Evolutionary conservation across 208 protist genomes (phyloP).

Genomic region (Porcisia hertigi): DNA sequence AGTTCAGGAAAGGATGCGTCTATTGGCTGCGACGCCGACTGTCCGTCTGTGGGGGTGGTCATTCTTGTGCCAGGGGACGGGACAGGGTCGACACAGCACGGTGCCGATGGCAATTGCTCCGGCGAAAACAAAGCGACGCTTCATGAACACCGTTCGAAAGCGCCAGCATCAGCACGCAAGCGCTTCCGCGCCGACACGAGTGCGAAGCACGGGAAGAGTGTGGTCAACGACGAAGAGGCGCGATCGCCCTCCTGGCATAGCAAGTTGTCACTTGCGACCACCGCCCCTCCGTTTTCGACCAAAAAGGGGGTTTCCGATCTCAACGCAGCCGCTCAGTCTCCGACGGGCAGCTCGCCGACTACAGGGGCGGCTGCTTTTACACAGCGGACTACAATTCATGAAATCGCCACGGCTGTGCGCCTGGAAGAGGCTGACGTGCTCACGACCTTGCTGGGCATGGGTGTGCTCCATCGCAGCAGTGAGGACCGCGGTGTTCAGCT

Average conservation of each 20-base stretch:
- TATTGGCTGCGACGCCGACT: not conserved
- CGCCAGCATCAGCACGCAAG: not conserved
- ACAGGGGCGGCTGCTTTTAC: not conserved
- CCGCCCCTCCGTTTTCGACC: not conserved
- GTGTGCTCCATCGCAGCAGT: constrained; percentile 76
- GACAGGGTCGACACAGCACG: not conserved
- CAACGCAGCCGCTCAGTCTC: constrained; percentile 3
- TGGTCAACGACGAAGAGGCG: not conserved
- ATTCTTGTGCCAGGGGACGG: not conserved
- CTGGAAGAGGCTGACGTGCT: constrained; percentile 85
- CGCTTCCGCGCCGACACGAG: constrained; percentile 3
- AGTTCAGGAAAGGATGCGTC: not conserved
- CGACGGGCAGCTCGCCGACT: not conserved
- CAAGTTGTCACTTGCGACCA: not conserved
- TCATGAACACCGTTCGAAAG: not conserved
- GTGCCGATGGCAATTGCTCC: not conserved
- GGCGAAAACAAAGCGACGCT: not conserved
- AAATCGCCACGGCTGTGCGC: constrained; percentile 60
- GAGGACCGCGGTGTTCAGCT: constrained; percentile 65
- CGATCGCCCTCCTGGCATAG: not conserved
- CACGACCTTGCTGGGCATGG: constrained; percentile 65
- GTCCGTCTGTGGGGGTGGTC: not conserved
- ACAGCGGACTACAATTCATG: constrained; percentile 31
- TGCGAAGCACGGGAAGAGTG: not conserved
- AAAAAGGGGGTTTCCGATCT: not conserved